phyloP scores from a whole-genome alignment of 768 basidiomycete genomes.

The Tylopilus vinaceipallidus region DNA sequence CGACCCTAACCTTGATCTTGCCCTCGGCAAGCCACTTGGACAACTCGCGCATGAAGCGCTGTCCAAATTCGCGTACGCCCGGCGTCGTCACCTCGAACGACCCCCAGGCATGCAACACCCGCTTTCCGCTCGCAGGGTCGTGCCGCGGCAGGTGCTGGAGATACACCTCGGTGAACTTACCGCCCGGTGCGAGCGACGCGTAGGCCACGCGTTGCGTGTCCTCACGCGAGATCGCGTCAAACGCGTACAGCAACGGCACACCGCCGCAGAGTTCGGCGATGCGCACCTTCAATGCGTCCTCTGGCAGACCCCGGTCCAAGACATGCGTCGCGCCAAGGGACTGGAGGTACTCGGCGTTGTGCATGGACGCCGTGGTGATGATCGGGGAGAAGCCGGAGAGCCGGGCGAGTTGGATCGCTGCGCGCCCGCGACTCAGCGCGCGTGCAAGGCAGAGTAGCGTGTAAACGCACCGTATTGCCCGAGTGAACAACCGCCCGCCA shows the following conservation, averaged over 20 bases:
- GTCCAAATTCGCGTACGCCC: conserved; percentile 5
- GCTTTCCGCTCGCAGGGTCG: conserved; percentile 1
- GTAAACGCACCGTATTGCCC: conserved; percentile 35
- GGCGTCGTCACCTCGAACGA: conserved; percentile 3
- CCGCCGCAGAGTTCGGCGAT: neutral
- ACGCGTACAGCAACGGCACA: conserved; percentile 4
- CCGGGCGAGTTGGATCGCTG: conserved; percentile 31
- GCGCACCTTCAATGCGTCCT: neutral
- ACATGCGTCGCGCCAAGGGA: conserved; percentile 36
- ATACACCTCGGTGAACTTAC: conserved; percentile 10
- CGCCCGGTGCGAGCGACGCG: conserved; percentile 30
- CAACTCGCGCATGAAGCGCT: conserved; percentile 7
- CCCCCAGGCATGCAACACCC: conserved; percentile 1
- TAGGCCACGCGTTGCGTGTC: conserved; percentile 33
- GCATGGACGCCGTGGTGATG: conserved; percentile 35
- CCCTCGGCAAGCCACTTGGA: conserved; percentile 8
- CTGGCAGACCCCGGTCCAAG: conserved; percentile 26
- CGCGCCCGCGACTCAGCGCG: too few species aligned
- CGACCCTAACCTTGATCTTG: conserved; percentile 17
- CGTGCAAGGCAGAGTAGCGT: too few species aligned
- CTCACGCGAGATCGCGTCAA: conserved; percentile 29
- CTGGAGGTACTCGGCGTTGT: conserved; percentile 28
- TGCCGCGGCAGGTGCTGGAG: neutral
- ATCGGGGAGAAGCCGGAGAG: conserved; percentile 34
- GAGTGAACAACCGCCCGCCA: conserved; percentile 34